These are phyloP conservation scores for Pythium sp. DNA, from an alignment of 352 stramenopile species.

Conservation along the genomic window DNA sequence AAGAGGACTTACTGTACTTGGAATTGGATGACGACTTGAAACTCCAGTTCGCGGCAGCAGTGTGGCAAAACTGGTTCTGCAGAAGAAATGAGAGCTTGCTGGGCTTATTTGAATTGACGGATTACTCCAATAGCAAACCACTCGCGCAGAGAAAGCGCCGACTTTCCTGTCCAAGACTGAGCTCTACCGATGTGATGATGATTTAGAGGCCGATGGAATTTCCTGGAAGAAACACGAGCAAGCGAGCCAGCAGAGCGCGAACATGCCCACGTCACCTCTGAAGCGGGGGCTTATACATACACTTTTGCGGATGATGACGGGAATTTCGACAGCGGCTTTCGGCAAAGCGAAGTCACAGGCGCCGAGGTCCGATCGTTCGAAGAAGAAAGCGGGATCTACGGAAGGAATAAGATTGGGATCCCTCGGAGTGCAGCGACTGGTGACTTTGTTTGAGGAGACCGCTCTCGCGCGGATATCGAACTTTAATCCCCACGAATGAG, in stretches of 20 bases:
- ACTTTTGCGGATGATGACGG: too few species aligned
- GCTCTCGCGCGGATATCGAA: neutral
- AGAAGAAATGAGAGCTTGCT: neutral
- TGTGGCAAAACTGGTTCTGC: neutral
- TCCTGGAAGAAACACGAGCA: slow-evolving; percentile 1
- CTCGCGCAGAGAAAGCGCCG: too few species aligned
- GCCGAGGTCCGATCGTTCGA: neutral
- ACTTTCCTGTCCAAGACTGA: too few species aligned
- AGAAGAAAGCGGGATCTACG: neutral
- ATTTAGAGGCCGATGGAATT: neutral
- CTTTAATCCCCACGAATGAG: neutral
- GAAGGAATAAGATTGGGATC: neutral
- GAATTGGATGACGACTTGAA: too few species aligned
- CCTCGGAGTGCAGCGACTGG: neutral
- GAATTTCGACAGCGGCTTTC: neutral
- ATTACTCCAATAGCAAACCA: neutral
- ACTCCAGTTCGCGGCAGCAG: too few species aligned
- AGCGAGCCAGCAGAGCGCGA: neutral
- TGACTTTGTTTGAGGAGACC: neutral
- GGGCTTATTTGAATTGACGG: neutral
- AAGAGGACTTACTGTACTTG: too few species aligned
- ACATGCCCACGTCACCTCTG: neutral
- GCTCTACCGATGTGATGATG: neutral
- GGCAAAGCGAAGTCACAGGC: neutral
- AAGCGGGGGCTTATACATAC: too few species aligned